phyloP scores from a whole-genome alignment of 176 grass and related monocot species.

The Metroxylon sagu region DNA sequence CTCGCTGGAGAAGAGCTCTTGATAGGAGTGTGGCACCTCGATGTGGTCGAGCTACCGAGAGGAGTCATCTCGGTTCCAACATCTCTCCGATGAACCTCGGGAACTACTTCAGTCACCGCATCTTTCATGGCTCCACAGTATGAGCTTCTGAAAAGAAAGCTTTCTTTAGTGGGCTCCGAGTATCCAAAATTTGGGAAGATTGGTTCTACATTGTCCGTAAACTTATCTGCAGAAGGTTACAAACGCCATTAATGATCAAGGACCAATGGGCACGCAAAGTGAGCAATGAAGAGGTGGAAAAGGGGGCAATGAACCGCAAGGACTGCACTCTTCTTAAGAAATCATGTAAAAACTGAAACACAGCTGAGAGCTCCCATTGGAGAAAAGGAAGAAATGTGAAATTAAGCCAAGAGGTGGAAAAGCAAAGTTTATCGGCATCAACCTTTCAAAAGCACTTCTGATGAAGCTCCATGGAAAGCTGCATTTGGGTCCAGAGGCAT shows the following conservation, averaged over 20 bases:
- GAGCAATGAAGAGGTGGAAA: too few species aligned
- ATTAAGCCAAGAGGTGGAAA: not conserved
- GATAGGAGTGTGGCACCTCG: slow-evolving; percentile 55
- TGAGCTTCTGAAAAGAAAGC: slow-evolving; percentile 55
- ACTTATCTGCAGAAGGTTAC: slow-evolving; percentile 55
- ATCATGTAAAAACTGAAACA: not conserved
- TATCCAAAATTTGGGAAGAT: slow-evolving; percentile 2
- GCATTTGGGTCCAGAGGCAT: slow-evolving; percentile 20
- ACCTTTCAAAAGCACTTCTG: slow-evolving; percentile 89
- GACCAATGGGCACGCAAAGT: too few species aligned
- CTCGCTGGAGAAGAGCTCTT: slow-evolving; percentile 64
- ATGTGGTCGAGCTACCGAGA: slow-evolving; percentile 45
- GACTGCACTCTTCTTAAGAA: too few species aligned
- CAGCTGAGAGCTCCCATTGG: too few species aligned
- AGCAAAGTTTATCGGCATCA: not conserved
- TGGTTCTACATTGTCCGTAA: slow-evolving; percentile 55
- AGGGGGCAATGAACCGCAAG: too few species aligned
- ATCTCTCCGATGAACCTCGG: slow-evolving; percentile 28
- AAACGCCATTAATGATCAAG: too few species aligned
- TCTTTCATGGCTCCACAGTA: slow-evolving; percentile 28
- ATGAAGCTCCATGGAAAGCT: slow-evolving; percentile 29
- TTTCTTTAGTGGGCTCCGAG: slow-evolving; percentile 58
- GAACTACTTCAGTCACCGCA: not conserved
- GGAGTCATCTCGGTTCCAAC: slow-evolving; percentile 66
- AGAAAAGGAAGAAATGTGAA: not conserved